Conservation (phyloP, 179 eudicot genomes). For the Camellia oleifera region DNA sequence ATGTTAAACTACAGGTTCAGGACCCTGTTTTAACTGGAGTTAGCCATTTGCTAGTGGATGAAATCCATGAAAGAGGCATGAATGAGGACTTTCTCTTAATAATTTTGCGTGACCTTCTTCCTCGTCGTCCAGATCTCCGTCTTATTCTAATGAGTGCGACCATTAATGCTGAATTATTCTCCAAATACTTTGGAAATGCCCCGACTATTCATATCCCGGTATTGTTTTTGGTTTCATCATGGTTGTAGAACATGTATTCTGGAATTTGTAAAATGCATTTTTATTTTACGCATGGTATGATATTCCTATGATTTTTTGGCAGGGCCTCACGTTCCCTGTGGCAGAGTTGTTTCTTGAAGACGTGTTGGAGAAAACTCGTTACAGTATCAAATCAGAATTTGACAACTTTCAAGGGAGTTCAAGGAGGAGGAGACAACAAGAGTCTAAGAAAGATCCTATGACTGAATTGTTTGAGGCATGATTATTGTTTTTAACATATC, state of each 20-base stretch:
- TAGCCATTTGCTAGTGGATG: conserved; percentile 94
- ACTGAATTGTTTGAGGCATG: conserved; percentile 82
- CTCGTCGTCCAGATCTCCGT: conserved; percentile 84
- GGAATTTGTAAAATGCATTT: conserved; percentile 4
- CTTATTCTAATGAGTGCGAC: conserved; percentile 97
- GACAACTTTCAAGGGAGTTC: conserved; percentile 58
- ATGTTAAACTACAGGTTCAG: conserved; percentile 53
- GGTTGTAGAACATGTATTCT: conserved; percentile 3
- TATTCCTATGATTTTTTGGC: conserved; percentile 14
- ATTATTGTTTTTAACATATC: background rate
- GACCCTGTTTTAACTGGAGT: conserved; percentile 84
- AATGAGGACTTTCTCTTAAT: conserved; percentile 94
- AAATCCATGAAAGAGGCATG: conserved; percentile 99
- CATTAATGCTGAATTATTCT: conserved; percentile 89
- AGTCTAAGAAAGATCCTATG: conserved; percentile 73
- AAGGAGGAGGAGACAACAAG: conserved; percentile 69
- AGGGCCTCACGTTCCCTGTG: conserved; percentile 92
- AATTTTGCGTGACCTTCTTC: conserved; percentile 85
- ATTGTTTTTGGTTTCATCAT: conserved; percentile 14
- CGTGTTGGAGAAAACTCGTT: conserved; percentile 81
- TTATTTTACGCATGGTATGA: background rate
- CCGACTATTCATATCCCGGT: conserved; percentile 91
- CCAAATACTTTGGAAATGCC: conserved; percentile 83
- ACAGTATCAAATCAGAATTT: conserved; percentile 54
- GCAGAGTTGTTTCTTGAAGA: conserved; percentile 84